Conservation (phyloP, 768 basidiomycete species). For the Sarcodon sp. region DNA sequence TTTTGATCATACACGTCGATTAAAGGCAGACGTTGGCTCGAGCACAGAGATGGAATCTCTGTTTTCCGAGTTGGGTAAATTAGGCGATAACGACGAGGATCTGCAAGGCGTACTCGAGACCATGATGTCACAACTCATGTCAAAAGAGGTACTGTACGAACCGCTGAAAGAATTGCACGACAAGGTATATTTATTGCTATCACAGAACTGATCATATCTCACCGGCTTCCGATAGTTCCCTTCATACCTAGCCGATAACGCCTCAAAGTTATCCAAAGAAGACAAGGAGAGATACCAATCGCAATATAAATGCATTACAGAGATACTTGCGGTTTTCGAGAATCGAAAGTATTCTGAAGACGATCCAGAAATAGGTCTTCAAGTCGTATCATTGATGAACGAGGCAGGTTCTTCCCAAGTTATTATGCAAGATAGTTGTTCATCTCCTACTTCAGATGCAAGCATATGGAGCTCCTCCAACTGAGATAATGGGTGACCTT, state of each 20-base stretch:
- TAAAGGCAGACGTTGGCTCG: constrained; percentile 10
- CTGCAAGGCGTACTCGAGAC: constrained; percentile 60
- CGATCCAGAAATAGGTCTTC: constrained; percentile 27
- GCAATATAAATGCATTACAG: constrained; percentile 42
- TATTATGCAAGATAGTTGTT: neutral
- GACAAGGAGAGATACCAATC: constrained; percentile 53
- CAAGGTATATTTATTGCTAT: constrained; percentile 30
- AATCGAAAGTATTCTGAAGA: constrained; percentile 43
- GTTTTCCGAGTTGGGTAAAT: constrained; percentile 31
- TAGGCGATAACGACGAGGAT: constrained; percentile 26
- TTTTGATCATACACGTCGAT: neutral
- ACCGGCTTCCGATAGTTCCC: constrained; percentile 46
- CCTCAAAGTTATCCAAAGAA: constrained; percentile 33
- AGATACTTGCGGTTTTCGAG: constrained; percentile 59
- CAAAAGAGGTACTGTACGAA: constrained; percentile 75
- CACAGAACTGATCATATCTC: neutral
- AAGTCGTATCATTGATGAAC: constrained; percentile 59
- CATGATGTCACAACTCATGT: constrained; percentile 76
- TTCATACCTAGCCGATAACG: constrained; percentile 49
- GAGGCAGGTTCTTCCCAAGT: constrained; percentile 32
- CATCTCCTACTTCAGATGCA: constrained; percentile 46
- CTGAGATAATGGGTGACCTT: constrained; percentile 74
- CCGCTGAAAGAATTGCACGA: constrained; percentile 71
- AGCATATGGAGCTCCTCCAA: constrained; percentile 61
- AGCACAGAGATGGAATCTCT: constrained; percentile 37